phyloP scores from a whole-genome alignment of 2,329 filamentous ascomycete species.

The Colletotrichum eleusines region DNA sequence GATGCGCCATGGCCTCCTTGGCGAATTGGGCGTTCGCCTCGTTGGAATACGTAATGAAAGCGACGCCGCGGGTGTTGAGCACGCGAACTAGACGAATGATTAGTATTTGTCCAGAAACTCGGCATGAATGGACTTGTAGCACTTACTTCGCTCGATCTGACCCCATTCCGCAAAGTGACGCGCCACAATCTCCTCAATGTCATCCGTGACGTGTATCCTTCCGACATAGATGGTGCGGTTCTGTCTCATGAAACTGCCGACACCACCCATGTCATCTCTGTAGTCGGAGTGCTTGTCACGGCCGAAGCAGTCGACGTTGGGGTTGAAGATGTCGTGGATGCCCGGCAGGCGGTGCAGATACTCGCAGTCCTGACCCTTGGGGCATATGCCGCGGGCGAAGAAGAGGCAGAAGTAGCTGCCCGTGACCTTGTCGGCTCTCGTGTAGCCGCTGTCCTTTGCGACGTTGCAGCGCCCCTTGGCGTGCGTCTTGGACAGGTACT shows the following conservation, averaged over 20 bases:
- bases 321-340: constrained; percentile 90
- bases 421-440: constrained; percentile 78
- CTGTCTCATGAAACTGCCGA: constrained; percentile 92
- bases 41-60: constrained; percentile 94
- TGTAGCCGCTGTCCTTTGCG: constrained; percentile 82
- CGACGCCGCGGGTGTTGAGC: constrained; percentile 88
- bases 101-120: not conserved
- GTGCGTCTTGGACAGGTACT: constrained; percentile 84
- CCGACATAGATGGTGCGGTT: constrained; percentile 96
- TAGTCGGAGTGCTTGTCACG: constrained; percentile 94
- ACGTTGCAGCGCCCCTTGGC: constrained; percentile 90
- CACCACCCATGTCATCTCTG: constrained; percentile 96
- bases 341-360: constrained; percentile 91
- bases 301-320: constrained; percentile 95
- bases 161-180: constrained; percentile 98
- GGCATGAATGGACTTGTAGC: constrained; percentile 1
- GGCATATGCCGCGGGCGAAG: constrained; percentile 75
- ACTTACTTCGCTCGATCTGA: constrained; percentile 80
- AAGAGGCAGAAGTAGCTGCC: constrained; percentile 94
- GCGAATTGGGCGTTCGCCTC: constrained; percentile 84
- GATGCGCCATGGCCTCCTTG: constrained; percentile 96
- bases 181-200: constrained; percentile 96
- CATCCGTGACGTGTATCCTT: constrained; percentile 93
- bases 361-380: constrained; percentile 91
- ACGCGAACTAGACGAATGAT: constrained; percentile 69